A percentile compares a stretch with the other conserved stretches of the same genome.
These are phyloP conservation scores for Phytophthora aleatoria DNA, from an alignment of 352 stramenopile genomes.

Conservation along the genomic window DNA sequence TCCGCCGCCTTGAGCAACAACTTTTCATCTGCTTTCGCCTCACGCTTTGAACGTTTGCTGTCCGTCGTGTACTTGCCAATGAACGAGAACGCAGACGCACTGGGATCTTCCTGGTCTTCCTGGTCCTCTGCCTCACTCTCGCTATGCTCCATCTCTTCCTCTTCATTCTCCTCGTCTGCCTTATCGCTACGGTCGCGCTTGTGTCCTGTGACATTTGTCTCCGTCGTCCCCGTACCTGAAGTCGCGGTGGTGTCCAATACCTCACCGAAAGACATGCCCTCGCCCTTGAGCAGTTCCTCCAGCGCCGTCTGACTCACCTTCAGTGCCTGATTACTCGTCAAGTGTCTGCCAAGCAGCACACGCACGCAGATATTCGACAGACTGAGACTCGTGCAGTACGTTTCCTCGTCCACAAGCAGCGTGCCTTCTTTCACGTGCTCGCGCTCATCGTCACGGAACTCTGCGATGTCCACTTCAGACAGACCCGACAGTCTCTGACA, in stretches of 20 bases:
- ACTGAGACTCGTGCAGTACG: conserved; percentile 76
- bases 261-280: conserved; percentile 73
- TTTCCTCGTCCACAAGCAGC: conserved; percentile 82
- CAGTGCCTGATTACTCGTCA: conserved; percentile 83
- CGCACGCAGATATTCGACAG: conserved; percentile 85
- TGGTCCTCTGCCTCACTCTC: conserved; percentile 42
- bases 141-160: conserved; percentile 29
- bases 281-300: conserved; percentile 73
- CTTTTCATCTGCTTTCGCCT: conserved; percentile 32
- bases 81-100: conserved; percentile 64
- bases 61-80: conserved; percentile 68
- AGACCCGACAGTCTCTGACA: conserved; percentile 79
- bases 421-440: conserved; percentile 90
- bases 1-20: conserved; percentile 30
- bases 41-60: conserved; percentile 37
- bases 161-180: conserved; percentile 19
- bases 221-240: background rate
- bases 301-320: conserved; percentile 88
- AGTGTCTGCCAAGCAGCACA: conserved; percentile 70
- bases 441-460: conserved; percentile 86
- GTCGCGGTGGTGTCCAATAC: conserved; percentile 46
- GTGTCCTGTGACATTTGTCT: conserved; percentile 11
- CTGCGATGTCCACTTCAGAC: conserved; percentile 87
- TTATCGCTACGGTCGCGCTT: conserved; percentile 35
- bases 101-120: conserved; percentile 33